A percentile compares a stretch with the other conserved stretches of the same genome.
These are phyloP conservation scores for Oidium heveae DNA, from an alignment of 2,329 filamentous ascomycete genomes.

Conservation along the genomic window DNA sequence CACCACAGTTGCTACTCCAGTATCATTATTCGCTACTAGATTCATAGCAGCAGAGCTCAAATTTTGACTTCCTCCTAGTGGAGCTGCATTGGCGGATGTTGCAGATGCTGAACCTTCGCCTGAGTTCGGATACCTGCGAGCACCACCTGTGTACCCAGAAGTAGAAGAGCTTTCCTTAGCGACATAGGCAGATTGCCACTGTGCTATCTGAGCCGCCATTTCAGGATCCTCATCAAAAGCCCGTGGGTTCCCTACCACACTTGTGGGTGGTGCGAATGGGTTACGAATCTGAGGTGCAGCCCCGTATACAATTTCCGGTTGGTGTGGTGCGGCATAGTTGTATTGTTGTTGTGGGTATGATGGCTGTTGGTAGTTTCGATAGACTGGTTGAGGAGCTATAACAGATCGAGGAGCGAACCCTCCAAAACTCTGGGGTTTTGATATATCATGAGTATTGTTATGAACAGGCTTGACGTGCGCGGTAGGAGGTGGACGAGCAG, in stretches of 20 bases:
- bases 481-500: slow-evolving; percentile 44
- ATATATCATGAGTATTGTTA: slow-evolving; percentile 8
- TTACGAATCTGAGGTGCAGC: slow-evolving; percentile 49
- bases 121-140: slow-evolving; percentile 13
- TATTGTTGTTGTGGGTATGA: slow-evolving; percentile 7
- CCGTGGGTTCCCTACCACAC: slow-evolving; percentile 12
- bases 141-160: slow-evolving; percentile 11
- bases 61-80: slow-evolving; percentile 14
- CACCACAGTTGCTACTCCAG: slow-evolving; percentile 18
- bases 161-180: slow-evolving; percentile 26
- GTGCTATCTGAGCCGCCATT: slow-evolving; percentile 72
- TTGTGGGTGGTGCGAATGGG: slow-evolving; percentile 42
- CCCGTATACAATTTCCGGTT: slow-evolving; percentile 18
- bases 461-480: slow-evolving; percentile 9
- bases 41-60: slow-evolving; percentile 46
- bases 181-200: slow-evolving; percentile 82
- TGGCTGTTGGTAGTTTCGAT: slow-evolving; percentile 11
- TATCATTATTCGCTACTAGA: slow-evolving; percentile 20
- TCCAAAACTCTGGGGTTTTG: slow-evolving; percentile 6
- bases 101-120: slow-evolving; percentile 20
- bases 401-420: slow-evolving; percentile 35
- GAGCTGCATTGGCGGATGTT: slow-evolving; percentile 20
- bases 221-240: slow-evolving; percentile 40
- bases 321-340: slow-evolving; percentile 7
- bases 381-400: slow-evolving; percentile 14